phyloP scores from a whole-genome alignment of 768 basidiomycete species.

The Lactarius hengduanensis region DNA sequence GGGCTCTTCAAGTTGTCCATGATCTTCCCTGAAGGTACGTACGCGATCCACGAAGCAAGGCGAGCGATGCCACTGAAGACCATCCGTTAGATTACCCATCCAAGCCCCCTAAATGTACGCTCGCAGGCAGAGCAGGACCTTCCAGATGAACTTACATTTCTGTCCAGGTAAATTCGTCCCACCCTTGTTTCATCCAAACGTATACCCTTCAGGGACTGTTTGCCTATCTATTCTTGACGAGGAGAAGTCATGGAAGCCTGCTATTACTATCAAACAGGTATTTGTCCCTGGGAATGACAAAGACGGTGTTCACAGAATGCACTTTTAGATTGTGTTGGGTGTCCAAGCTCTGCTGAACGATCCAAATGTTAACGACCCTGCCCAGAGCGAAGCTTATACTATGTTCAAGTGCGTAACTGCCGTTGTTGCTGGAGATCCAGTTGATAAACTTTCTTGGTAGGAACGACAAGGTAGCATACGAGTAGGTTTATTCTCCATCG shows the following conservation, averaged over 20 bases:
- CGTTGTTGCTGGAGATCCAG: neutral
- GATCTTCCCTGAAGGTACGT: conserved; percentile 92
- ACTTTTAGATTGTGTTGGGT: conserved; percentile 80
- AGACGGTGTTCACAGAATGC: neutral
- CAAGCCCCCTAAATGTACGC: conserved; percentile 87
- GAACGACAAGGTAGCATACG: conserved; percentile 92
- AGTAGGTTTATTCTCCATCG: conserved; percentile 51
- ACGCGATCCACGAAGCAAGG: conserved; percentile 16
- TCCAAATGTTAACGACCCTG: conserved; percentile 96
- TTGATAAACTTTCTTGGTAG: conserved; percentile 41
- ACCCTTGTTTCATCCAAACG: conserved; percentile 95
- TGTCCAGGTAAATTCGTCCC: conserved; percentile 90
- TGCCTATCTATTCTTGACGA: conserved; percentile 98
- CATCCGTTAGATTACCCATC: conserved; percentile 78
- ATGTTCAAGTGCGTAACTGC: conserved; percentile 87
- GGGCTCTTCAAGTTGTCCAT: conserved; percentile 93
- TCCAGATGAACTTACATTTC: conserved; percentile 10
- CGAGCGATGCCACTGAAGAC: conserved; percentile 18
- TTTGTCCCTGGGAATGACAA: conserved; percentile 22
- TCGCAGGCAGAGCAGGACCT: conserved; percentile 25
- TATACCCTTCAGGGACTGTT: conserved; percentile 98
- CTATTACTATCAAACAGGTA: conserved; percentile 98
- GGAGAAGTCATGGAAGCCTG: conserved; percentile 98
- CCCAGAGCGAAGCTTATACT: conserved; percentile 97
- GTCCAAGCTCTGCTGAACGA: conserved; percentile 95